Base-by-base conservation (phyloP, 2,329 filamentous ascomycete species). In the Juglanconis juglandina region DNA sequence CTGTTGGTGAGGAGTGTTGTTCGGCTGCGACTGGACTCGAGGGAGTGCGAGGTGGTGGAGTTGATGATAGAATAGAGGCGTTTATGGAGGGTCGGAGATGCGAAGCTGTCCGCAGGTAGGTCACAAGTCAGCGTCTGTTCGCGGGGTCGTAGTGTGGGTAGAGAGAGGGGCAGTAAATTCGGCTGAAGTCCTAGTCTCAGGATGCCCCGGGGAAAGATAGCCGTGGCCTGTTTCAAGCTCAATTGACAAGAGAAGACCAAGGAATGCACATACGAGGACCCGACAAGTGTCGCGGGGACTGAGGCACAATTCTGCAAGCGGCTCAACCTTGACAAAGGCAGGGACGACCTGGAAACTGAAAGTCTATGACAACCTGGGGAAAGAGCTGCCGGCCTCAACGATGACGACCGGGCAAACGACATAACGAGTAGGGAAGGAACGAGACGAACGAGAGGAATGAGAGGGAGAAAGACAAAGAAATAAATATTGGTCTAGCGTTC, bases 61-160 rank as follows among this genome's bases (percentile, higher is more conserved):
- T 49, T 61, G 46, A 64, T 52, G 54, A 64, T 35, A 9, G 62
- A 58, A 34, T 62, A 62, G 34, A 62, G 48, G 39, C 62, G 47
- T 42, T 55, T 59, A 57, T 55, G 52, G 37, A 56, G 41, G 37
- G 51, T 39, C 32, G 58, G 55, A 55, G 61, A 56, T 50, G 61
- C 52, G 34, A 37, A 46, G 53, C 55, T 54, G 39, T 13, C 37
- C 34, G 42, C 41, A 58, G 24, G 24, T 24, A 34, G 4, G 39
- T 44, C 48, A 37, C 55, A 52, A 54, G 61, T 63, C 55, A 63
- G 61, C 56, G 41, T 52, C 47, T 53, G 53, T 47, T 50, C 53
- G 35, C 44, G 11, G 53, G 51, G 48, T 35, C 11, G 46, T 50
- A 48, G 34, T 61, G 54, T 60, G 54, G 52, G 58, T 61, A 37